phyloP scores from a whole-genome alignment of 2,329 filamentous ascomycete genomes.

The Colletotrichum liriopes region DNA sequence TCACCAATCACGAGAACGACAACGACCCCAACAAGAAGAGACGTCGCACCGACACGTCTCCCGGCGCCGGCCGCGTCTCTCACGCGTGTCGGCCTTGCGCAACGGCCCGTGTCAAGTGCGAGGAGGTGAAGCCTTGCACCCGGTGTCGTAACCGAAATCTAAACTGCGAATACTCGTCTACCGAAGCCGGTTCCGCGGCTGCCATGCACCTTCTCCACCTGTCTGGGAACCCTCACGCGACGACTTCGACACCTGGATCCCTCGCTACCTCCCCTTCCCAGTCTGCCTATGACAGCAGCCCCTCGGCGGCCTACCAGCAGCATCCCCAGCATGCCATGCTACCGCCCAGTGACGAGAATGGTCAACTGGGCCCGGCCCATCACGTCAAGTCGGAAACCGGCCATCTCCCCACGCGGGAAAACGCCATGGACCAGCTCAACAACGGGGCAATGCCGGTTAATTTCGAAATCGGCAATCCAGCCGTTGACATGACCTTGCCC shows the following conservation, averaged over 20 bases:
- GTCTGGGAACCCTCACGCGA: slow-evolving; percentile 54
- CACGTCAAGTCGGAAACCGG: slow-evolving; percentile 51
- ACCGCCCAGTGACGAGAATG: slow-evolving; percentile 46
- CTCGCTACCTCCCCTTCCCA: slow-evolving; percentile 45
- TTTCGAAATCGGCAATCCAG: slow-evolving; percentile 35
- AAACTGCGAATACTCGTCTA: slow-evolving; percentile 58
- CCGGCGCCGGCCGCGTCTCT: slow-evolving; percentile 64
- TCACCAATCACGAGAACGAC: slow-evolving; percentile 65
- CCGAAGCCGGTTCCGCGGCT: slow-evolving; percentile 57
- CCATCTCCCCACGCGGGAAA: slow-evolving; percentile 55
- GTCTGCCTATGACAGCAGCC: slow-evolving; percentile 41
- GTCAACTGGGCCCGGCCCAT: slow-evolving; percentile 47
- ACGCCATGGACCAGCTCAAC: slow-evolving; percentile 50
- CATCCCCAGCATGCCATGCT: slow-evolving; percentile 42
- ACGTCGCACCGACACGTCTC: slow-evolving; percentile 61
- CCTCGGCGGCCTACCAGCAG: slow-evolving; percentile 46
- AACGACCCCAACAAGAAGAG: slow-evolving; percentile 63
- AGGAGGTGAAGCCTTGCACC: slow-evolving; percentile 69
- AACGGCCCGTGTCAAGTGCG: slow-evolving; percentile 68
- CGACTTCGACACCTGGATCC: slow-evolving; percentile 41
- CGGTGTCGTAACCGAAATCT: slow-evolving; percentile 65
- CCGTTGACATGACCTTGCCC: slow-evolving; percentile 49
- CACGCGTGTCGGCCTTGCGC: slow-evolving; percentile 69
- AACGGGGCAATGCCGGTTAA: slow-evolving; percentile 23
- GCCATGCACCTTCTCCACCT: slow-evolving; percentile 62